Evolutionary conservation across 768 basidiomycete genomes (phyloP).

Genomic region (Boletus sensibilis): DNA sequence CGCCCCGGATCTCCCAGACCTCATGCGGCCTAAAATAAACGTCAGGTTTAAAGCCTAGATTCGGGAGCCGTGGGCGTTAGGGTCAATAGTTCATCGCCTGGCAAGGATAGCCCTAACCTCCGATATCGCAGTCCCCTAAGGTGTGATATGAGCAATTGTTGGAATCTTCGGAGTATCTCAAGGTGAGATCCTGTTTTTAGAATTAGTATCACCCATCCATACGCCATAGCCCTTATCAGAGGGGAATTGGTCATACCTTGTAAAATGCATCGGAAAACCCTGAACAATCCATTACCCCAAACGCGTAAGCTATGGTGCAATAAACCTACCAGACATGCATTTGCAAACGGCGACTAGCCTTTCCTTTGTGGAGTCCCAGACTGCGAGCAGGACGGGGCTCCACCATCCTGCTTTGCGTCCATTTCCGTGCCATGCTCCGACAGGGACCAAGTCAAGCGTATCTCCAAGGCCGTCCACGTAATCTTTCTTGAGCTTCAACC

Average conservation of each 20-base stretch:
- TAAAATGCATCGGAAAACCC: conserved; percentile 87
- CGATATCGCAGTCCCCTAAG: conserved; percentile 61
- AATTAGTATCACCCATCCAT: not conserved
- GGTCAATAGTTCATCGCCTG: not conserved
- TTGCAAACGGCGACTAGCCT: conserved; percentile 80
- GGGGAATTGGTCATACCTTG: conserved; percentile 43
- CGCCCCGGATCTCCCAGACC: conserved; percentile 89
- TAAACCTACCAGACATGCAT: conserved; percentile 74
- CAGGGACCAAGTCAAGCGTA: conserved; percentile 66
- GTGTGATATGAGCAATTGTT: conserved; percentile 52
- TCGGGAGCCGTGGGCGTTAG: not conserved
- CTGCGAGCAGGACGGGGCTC: conserved; percentile 81
- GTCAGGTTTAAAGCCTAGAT: conserved; percentile 57
- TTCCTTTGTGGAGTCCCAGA: conserved; percentile 64
- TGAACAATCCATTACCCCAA: conserved; percentile 25
- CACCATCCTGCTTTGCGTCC: conserved; percentile 91
- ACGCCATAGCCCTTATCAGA: not conserved
- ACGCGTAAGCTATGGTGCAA: not conserved
- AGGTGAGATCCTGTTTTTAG: conserved; percentile 53
- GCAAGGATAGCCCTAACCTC: conserved; percentile 44
- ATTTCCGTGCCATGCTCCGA: conserved; percentile 87
- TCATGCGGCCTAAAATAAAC: conserved; percentile 70
- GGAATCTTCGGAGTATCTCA: conserved; percentile 58
- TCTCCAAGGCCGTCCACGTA: conserved; percentile 82
- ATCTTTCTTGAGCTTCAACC: conserved; percentile 93